These are phyloP conservation scores for Chrysanthemum seticuspe DNA, from an alignment of 129 eudicot species.

Conservation along the genomic window DNA sequence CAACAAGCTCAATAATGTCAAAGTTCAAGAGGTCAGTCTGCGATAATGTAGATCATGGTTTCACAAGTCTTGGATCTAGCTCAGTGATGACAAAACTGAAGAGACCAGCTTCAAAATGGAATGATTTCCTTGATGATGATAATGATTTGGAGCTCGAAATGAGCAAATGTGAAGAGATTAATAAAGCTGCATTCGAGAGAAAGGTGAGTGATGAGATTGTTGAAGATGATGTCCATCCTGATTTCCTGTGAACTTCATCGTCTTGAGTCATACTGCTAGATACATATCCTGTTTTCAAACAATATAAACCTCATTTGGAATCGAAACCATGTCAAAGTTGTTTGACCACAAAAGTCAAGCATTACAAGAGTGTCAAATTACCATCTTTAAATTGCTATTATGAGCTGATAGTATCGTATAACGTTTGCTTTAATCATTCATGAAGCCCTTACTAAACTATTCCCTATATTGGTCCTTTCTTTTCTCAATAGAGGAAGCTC, in stretches of 20 bases:
- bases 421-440: neutral
- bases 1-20: too few relatives aligned
- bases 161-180: constrained; percentile 21
- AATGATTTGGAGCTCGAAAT: constrained; percentile 21
- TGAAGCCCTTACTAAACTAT: too few relatives aligned
- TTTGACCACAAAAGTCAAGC: neutral
- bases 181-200: constrained; percentile 31
- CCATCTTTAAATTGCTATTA: neutral
- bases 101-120: constrained; percentile 45
- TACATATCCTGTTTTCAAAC: neutral
- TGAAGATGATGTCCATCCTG: constrained; percentile 88
- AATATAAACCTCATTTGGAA: constrained; percentile 4
- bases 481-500: too few relatives aligned
- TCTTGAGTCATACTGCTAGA: neutral
- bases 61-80: constrained; percentile 20
- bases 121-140: constrained; percentile 33
- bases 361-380: neutral
- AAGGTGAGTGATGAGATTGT: constrained; percentile 41
- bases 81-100: constrained; percentile 21
- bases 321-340: neutral
- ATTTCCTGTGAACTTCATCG: constrained; percentile 41
- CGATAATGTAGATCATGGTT: neutral
- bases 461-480: too few relatives aligned
- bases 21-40: too few relatives aligned
- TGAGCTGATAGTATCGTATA: neutral